These are phyloP conservation scores for Populus tremula DNA, from an alignment of 345 rosid species.

Conservation along the genomic window DNA sequence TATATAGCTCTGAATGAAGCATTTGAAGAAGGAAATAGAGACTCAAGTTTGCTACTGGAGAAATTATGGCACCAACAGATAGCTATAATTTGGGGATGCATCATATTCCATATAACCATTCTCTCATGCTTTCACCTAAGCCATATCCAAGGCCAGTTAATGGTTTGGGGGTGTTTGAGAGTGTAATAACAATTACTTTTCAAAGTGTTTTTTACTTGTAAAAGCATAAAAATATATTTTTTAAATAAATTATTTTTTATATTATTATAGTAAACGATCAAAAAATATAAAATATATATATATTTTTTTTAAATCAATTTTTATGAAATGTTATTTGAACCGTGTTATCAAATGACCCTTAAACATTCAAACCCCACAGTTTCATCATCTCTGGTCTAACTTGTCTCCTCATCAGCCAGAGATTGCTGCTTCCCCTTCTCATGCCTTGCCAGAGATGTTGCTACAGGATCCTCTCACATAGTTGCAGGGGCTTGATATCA, in stretches of 20 bases:
- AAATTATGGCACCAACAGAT: conserved; percentile 57
- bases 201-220: too few relatives aligned
- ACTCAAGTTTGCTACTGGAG: conserved; percentile 71
- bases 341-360: conserved; percentile 8
- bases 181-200: too few relatives aligned
- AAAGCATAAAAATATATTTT: too few relatives aligned
- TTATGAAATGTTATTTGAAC: too few relatives aligned
- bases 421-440: neutral
- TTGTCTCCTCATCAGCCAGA: conserved; percentile 25
- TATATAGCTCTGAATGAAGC: conserved; percentile 71
- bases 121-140: conserved; percentile 47
- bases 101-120: conserved; percentile 46
- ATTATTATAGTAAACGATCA: too few relatives aligned
- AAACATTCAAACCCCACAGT: conserved; percentile 50
- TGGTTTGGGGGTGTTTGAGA: neutral
- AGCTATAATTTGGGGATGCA: conserved; percentile 69
- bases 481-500: conserved; percentile 81
- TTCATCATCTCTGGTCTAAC: conserved; percentile 42
- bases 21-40: conserved; percentile 85
- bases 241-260: too few relatives aligned
- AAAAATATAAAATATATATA: too few relatives aligned
- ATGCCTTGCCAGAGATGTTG: conserved; percentile 50
- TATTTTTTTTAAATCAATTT: too few relatives aligned
- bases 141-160: conserved; percentile 39
- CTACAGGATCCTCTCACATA: conserved; percentile 68